These are phyloP conservation scores for Globisporangium spiculum DNA, from an alignment of 352 stramenopile genomes.

Conservation along the genomic window DNA sequence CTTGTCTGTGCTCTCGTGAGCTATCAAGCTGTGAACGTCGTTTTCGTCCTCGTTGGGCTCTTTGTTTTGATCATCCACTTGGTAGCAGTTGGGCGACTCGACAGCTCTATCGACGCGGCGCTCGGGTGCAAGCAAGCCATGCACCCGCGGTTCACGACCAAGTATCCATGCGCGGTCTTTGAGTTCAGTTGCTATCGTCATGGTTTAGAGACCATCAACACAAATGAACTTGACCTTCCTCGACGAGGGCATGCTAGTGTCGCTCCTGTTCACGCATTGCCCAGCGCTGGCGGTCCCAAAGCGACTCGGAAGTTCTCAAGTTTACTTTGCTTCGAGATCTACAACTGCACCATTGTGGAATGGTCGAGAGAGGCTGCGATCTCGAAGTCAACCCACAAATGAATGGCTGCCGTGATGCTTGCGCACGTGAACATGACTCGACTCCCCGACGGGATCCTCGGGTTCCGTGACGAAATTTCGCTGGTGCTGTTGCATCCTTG, in stretches of 20 bases:
- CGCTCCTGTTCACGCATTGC: conserved; percentile 46
- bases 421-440: conserved; percentile 40
- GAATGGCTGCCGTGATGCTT: conserved; percentile 36
- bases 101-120: too few species aligned
- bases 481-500: too few species aligned
- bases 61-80: neutral
- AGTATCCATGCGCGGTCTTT: conserved; percentile 25
- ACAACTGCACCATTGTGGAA: conserved; percentile 35
- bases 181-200: conserved; percentile 31
- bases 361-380: conserved; percentile 31
- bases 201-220: neutral
- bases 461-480: too few species aligned
- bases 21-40: neutral
- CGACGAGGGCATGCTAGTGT: conserved; percentile 18
- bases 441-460: conserved; percentile 33
- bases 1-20: neutral
- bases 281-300: conserved; percentile 27
- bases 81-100: neutral
- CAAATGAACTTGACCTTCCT: conserved; percentile 18
- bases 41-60: neutral
- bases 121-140: conserved; percentile 16
- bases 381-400: conserved; percentile 22
- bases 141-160: conserved; percentile 21
- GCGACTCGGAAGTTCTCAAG: conserved; percentile 27
- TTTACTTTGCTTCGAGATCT: conserved; percentile 43